These are phyloP conservation scores for Galeopsis tetrahit DNA, from an alignment of 257 asterid species.

Conservation along the genomic window DNA sequence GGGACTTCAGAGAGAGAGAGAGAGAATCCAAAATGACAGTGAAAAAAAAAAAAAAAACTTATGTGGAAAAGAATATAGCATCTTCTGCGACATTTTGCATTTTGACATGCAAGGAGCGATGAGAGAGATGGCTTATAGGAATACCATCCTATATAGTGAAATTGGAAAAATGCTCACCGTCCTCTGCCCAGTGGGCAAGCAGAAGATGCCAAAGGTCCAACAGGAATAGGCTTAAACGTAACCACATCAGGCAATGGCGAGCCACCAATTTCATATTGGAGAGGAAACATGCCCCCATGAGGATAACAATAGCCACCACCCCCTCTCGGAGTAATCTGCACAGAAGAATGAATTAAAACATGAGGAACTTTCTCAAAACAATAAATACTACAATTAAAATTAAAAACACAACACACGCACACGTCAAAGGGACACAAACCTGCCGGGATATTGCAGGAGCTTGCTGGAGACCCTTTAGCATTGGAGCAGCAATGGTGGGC, in stretches of 20 bases:
- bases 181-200: slow-evolving; percentile 74
- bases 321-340: slow-evolving; percentile 74
- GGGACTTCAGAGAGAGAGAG: too few species aligned
- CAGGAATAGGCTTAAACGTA: slow-evolving; percentile 58
- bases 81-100: background rate
- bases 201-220: slow-evolving; percentile 86
- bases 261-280: slow-evolving; percentile 67
- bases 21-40: background rate
- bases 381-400: background rate
- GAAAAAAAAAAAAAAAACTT: background rate
- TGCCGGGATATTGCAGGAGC: slow-evolving; percentile 67
- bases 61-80: background rate
- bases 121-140: background rate
- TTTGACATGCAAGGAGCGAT: background rate
- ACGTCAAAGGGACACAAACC: slow-evolving; percentile 36
- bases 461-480: slow-evolving; percentile 70
- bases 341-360: slow-evolving; percentile 8
- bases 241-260: slow-evolving; percentile 62
- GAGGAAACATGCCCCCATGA: slow-evolving; percentile 63
- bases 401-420: background rate
- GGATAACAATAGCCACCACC: slow-evolving; percentile 66
- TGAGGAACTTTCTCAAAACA: background rate
- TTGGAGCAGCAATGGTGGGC: slow-evolving; percentile 49
- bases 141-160: background rate
- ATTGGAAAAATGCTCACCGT: slow-evolving; percentile 49